Evolutionary conservation across 2,329 filamentous ascomycete genomes (phyloP), one percentile per base, ranked within the genome.

Genomic region (Corynespora cassiicola): DNA sequence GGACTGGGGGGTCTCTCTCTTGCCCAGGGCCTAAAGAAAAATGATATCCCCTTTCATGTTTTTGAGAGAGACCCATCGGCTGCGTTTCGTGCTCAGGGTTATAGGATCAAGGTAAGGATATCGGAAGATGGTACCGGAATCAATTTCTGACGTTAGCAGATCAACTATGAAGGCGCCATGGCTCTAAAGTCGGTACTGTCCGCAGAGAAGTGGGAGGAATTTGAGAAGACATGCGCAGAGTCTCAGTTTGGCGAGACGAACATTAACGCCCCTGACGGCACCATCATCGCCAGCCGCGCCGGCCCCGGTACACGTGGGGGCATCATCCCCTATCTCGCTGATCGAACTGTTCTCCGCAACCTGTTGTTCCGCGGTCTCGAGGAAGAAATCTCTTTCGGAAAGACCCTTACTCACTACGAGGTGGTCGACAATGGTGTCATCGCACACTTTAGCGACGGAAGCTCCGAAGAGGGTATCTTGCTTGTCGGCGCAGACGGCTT

Each of bases 401-500:
- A 37, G 15, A 26, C 14, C 8, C 38, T 52, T 2, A 31, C 25
- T 10, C 32, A 32, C 24, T 52, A 48, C 30, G 42, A 52, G 15
- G 29, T 36, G 6, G 2, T 29, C 2, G 38, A 33, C 2, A 21
- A 32, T 2, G 41, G 36, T n/a, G 31, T 38, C 11, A 22, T 25
- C 21, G 36, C 26, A 9, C 15, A 40, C 8, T 50, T 50, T 29
- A 32, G 14, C n/a, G 42, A 50, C 33, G 46, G 46, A 5, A 30
- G 27, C 15, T 21, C 16, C 1, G 23, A 10, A 9, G 7, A 29
- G 18, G 46, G 46, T 4, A 15, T 15, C 9, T 27, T 50, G 5
- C 32, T 74, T 7, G 55, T 75, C n/a, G 72, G 72, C 15, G 63
- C 66, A 9, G 72, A 75, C 27, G 71, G 72, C 6, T 20, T 39